Evolutionary conservation across 1,284 basidiomycete genomes (phyloP).

Genomic region (Cronartium quercuum): DNA sequence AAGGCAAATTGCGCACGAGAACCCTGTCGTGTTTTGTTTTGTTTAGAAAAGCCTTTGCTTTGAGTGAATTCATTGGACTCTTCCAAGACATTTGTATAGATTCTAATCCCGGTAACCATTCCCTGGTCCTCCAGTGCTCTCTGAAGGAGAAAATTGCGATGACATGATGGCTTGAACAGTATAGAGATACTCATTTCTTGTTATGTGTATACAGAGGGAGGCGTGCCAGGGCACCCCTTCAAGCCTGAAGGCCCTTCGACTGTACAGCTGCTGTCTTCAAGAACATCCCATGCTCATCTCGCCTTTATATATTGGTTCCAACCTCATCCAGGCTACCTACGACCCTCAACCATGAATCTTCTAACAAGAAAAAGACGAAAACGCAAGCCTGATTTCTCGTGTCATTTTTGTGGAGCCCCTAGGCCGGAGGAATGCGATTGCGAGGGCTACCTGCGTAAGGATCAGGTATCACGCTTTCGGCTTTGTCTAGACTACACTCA

Average conservation of each 20-base stretch:
- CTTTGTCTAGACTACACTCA: neutral
- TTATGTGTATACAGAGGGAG: neutral
- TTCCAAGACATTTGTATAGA: too few species aligned
- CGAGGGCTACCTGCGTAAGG: conserved; percentile 18
- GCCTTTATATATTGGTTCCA: neutral
- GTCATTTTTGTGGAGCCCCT: conserved; percentile 23
- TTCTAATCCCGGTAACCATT: too few species aligned
- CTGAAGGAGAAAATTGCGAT: too few species aligned
- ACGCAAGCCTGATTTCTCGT: conserved; percentile 6
- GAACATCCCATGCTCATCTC: neutral
- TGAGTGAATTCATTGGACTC: too few species aligned
- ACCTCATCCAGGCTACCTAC: neutral
- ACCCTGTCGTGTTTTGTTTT: too few species aligned
- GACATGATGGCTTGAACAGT: too few species aligned
- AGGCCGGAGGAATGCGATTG: conserved; percentile 10
- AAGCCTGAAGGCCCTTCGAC: neutral
- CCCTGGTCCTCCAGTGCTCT: too few species aligned
- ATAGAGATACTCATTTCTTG: too few species aligned
- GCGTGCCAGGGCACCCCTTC: neutral
- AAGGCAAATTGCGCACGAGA: too few species aligned
- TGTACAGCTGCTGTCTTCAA: neutral
- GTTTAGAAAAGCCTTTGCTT: too few species aligned
- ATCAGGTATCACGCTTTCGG: conserved; percentile 9
- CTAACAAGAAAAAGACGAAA: conserved; percentile 3
- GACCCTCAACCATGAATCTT: conserved; percentile 9